A percentile compares a stretch with the other conserved stretches of the same genome.
Conservation (phyloP, 108 stramenopile species). For the Fistulifera solaris region DNA sequence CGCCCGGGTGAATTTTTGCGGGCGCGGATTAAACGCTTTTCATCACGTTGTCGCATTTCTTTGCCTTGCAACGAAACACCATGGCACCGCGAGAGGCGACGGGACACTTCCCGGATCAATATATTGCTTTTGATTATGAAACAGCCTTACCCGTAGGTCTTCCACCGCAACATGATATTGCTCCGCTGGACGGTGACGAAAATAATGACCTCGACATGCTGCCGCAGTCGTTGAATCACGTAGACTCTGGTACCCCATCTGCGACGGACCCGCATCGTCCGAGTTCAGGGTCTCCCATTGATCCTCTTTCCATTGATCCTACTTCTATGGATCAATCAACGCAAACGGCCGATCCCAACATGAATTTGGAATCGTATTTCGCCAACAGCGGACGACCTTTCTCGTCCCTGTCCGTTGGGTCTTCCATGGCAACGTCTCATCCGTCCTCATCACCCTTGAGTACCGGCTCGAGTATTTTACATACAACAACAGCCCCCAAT, state of each 20-base stretch:
- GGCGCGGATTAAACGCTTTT: too few species aligned
- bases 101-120: conserved; percentile 63
- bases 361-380: neutral
- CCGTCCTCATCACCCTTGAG: conserved; percentile 6
- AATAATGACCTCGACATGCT: conserved; percentile 4
- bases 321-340: conserved; percentile 17
- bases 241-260: conserved; percentile 9
- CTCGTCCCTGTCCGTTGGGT: conserved; percentile 4
- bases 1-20: too few species aligned
- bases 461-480: conserved; percentile 2
- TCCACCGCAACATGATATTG: conserved; percentile 10
- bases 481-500: conserved; percentile 7
- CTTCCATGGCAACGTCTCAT: neutral
- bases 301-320: conserved; percentile 63
- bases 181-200: conserved; percentile 14
- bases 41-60: too few species aligned
- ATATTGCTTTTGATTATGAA: conserved; percentile 61
- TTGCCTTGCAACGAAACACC: too few species aligned
- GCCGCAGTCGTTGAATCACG: conserved; percentile 1
- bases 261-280: conserved; percentile 6
- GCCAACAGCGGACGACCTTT: conserved; percentile 2
- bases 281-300: conserved; percentile 21
- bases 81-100: conserved; percentile 80
- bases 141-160: conserved; percentile 19
- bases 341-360: neutral